A percentile compares a stretch with the other conserved stretches of the same genome.
Conservation (phyloP, 345 rosid genomes). For the Draba incana region DNA sequence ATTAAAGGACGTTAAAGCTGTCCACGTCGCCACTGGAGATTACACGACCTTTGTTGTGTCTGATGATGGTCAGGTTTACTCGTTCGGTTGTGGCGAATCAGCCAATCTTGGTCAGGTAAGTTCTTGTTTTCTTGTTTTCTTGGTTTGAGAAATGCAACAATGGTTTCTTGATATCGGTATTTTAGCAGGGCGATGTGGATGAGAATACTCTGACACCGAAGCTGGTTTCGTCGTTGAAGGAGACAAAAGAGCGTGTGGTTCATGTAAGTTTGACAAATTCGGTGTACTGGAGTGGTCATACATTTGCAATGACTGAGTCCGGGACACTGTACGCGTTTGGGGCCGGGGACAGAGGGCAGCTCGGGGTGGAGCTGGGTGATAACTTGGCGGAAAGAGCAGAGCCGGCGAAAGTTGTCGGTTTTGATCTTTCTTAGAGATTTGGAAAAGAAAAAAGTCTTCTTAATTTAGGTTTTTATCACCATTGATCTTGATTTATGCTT, state of each 20-base stretch:
- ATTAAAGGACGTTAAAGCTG: slow-evolving; percentile 69
- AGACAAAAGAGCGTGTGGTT: slow-evolving; percentile 69
- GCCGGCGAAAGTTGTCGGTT: slow-evolving; percentile 64
- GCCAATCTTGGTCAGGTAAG: slow-evolving; percentile 94
- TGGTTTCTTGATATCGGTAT: slow-evolving; percentile 1
- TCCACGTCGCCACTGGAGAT: slow-evolving; percentile 87
- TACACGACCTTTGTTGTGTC: slow-evolving; percentile 91
- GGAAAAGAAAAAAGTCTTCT: not conserved
- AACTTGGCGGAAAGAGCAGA: slow-evolving; percentile 74
- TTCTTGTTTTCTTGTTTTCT: slow-evolving; percentile 30
- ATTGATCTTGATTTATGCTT: slow-evolving; percentile 31
- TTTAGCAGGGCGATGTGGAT: slow-evolving; percentile 65
- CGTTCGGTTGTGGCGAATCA: slow-evolving; percentile 91
- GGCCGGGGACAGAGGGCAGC: slow-evolving; percentile 95
- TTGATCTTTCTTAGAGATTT: slow-evolving; percentile 54
- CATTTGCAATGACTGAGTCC: slow-evolving; percentile 81
- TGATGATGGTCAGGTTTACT: slow-evolving; percentile 90
- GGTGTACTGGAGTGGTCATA: slow-evolving; percentile 81
- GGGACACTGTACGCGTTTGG: slow-evolving; percentile 92
- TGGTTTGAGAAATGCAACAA: not conserved
- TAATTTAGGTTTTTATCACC: slow-evolving; percentile 17
- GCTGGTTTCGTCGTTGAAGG: slow-evolving; percentile 71
- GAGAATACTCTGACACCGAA: slow-evolving; percentile 69
- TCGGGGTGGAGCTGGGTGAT: slow-evolving; percentile 68
- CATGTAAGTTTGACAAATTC: slow-evolving; percentile 93